Base-by-base conservation (phyloP, 2,329 filamentous ascomycete genomes). In the Rhynchosporium secalis region DNA sequence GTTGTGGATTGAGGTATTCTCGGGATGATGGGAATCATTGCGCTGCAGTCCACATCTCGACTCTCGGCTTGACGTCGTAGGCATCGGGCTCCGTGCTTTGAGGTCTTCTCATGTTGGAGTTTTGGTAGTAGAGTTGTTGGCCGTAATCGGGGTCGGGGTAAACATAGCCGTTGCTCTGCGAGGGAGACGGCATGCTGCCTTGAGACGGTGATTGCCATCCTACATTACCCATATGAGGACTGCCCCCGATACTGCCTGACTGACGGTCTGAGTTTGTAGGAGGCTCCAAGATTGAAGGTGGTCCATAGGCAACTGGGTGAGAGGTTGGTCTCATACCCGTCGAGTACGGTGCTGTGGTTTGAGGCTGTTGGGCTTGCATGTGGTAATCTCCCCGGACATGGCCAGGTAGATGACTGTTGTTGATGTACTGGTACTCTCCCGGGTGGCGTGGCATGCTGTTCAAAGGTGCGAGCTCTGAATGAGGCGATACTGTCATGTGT, bases 151-250 rank as follows among this genome's bases (percentile, higher is more conserved):
- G 90, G 69, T 97, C 96, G 7, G 89, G 86, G 73, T 96, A 96
- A 65, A 90, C 86, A 67, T 92, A 93, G 66, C 81, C 81, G 56
- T 84, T 86, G 49, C 83, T 84, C 49, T 79, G 77, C 38, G 77
- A 79, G 65, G 92, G 89, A 8, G 89, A 88, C 9, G 89, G 86
- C 68, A 74, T 72, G 38, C 63, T 70, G 29, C 59, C 62, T 86
- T 93, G 90, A 2, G 87, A 86, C 3, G 92, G 92, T 4, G 92
- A 96, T 68, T 92, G 90, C 93, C 94, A 97, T 60, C 91, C 90
- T 65, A 79, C 77, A 56, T 60, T 71, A 47, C 79, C 78, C 86
- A 96, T 91, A 75, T 97, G 93, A 56, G 94, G 93, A 75, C 92
- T 96, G 58, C 90, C 90, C 61, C 81, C 86, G n/a, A 85, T 88